Evolutionary conservation across 305 asterid species (phyloP), one percentile per base, ranked within the genome.

Genomic region (Fraxinus nigra): DNA sequence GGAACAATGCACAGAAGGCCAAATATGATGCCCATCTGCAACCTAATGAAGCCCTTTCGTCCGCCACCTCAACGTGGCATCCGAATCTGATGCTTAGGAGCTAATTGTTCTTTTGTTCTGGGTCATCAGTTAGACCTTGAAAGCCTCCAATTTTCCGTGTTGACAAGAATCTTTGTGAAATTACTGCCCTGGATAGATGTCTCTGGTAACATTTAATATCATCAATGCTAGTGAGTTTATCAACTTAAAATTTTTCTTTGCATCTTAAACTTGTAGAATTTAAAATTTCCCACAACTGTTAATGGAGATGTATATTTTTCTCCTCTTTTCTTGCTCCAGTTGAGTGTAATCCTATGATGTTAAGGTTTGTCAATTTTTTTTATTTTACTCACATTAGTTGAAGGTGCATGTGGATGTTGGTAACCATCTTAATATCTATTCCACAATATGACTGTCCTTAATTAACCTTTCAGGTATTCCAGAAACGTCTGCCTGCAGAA

Each of bases 401-500:
- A 46, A 48, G 74, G 63, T 80, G 56, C 67, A 32, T 54, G 77
- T 80, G 37, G 16, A 67, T 65, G 30, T 76, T 51, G 40, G 63
- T 56, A 65, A 81, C 72, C 79, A 8, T 85, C 56, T 79, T 80
- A 79, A 79, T 81, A 30, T 43, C 24, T 38, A 30, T 77, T 72
- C 43, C 40, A 22, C 69, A 18, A 30, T 75, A 26, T 81, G 51
- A 59, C 46, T 20, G 16, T 11, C 70, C 40, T 70, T 76, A 63
- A 24, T 81, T 78, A 72, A 24, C 82, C 59, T 79, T 84, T 76
- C 91, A 95, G 98, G 97, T 95, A 84, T 95, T 95, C 90, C 98
- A 95, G 87, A 95, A 95, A 88, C 95, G 98, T 84, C 90, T 95
- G 86, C 98, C 98, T 73, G 97, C 98, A 74, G 98, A 95, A 86